A percentile compares a stretch with the other conserved stretches of the same genome.
Evolutionary conservation across 768 basidiomycete genomes (phyloP).

Genomic region (Auricularia cornea): DNA sequence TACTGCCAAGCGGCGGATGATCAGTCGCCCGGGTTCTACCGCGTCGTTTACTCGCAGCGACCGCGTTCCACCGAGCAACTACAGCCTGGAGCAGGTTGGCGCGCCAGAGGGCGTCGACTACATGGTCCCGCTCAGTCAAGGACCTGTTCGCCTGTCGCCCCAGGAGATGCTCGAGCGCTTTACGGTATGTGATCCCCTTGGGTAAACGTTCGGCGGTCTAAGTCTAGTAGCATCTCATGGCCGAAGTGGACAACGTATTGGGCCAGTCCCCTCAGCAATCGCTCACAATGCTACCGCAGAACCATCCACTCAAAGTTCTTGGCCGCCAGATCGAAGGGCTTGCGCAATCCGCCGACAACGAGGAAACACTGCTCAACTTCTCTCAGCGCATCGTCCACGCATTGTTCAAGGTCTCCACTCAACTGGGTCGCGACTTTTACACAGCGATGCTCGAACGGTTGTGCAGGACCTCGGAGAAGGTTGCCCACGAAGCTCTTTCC

Average conservation of each 20-base stretch:
- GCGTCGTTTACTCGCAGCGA: slow-evolving; percentile 53
- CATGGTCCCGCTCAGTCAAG: background rate
- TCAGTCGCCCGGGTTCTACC: slow-evolving; percentile 65
- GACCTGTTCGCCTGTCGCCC: slow-evolving; percentile 37
- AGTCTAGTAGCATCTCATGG: slow-evolving; percentile 32
- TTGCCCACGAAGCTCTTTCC: slow-evolving; percentile 79
- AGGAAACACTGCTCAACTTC: slow-evolving; percentile 82
- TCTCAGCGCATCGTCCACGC: slow-evolving; percentile 96
- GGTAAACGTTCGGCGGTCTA: background rate
- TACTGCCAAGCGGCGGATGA: slow-evolving; percentile 48
- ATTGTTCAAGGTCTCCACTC: slow-evolving; percentile 79
- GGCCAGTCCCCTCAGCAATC: slow-evolving; percentile 60
- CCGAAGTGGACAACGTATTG: slow-evolving; percentile 76
- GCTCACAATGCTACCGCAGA: slow-evolving; percentile 62
- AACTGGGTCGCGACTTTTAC: slow-evolving; percentile 88
- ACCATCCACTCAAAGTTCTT: slow-evolving; percentile 80
- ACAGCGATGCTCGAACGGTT: slow-evolving; percentile 82
- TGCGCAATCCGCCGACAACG: slow-evolving; percentile 72
- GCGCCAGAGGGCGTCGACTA: background rate
- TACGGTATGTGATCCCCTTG: slow-evolving; percentile 37
- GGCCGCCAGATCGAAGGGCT: slow-evolving; percentile 76
- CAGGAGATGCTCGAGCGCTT: slow-evolving; percentile 89
- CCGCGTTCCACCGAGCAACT: slow-evolving; percentile 14
- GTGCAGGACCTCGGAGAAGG: slow-evolving; percentile 83
- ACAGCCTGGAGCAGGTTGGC: background rate